Evolutionary conservation across 345 rosid genomes (phyloP).

Genomic region (Gossypium ekmanianum): DNA sequence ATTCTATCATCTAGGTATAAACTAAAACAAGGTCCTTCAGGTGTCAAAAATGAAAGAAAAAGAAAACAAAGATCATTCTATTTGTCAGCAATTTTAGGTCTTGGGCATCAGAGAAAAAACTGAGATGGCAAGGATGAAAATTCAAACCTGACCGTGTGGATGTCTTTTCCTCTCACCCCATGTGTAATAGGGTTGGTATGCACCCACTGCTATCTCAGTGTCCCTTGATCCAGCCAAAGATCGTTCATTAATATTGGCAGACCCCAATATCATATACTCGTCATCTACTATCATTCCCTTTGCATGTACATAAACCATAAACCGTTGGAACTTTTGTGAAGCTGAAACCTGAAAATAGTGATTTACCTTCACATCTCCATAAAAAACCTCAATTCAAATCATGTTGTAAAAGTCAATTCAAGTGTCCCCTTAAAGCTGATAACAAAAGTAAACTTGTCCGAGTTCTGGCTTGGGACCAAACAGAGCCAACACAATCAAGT

Average conservation of each 20-base stretch:
- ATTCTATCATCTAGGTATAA: background rate
- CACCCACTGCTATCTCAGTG: constrained; percentile 89
- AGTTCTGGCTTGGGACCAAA: background rate
- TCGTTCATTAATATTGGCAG: constrained; percentile 83
- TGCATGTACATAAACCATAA: constrained; percentile 83
- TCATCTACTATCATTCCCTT: constrained; percentile 89
- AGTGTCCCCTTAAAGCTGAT: background rate
- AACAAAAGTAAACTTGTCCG: background rate
- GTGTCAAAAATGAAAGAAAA: too few relatives aligned
- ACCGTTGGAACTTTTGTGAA: constrained; percentile 53
- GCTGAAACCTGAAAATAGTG: constrained; percentile 45
- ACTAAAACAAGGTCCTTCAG: background rate
- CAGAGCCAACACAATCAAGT: background rate
- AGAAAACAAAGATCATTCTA: too few relatives aligned
- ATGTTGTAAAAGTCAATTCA: background rate
- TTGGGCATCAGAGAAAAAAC: background rate
- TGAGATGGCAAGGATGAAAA: background rate
- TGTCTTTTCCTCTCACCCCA: constrained; percentile 46
- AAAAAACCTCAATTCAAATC: background rate
- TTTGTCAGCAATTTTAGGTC: too few relatives aligned
- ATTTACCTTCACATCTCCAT: background rate
- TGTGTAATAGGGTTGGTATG: constrained; percentile 62
- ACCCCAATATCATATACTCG: constrained; percentile 70
- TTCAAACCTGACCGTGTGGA: constrained; percentile 61
- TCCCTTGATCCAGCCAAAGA: constrained; percentile 85